These are phyloP conservation scores for Aspergillus sp. DNA, from an alignment of 2,329 filamentous ascomycete species.

Conservation along the genomic window DNA sequence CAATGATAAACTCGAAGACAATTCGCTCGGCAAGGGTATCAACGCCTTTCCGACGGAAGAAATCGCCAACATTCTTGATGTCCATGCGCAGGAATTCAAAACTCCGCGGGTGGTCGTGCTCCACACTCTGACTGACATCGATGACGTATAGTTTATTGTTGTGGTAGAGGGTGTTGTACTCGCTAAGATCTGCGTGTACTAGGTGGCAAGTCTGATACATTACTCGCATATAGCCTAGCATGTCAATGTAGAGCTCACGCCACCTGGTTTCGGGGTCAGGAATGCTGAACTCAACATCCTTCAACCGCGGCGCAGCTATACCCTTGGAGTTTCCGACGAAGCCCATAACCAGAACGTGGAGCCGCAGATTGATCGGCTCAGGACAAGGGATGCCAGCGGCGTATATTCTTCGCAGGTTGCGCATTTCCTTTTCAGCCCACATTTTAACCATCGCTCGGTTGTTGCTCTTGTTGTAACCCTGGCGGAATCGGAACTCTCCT, in stretches of 20 bases:
- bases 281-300: constrained; percentile 74
- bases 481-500: constrained; percentile 87
- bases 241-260: constrained; percentile 75
- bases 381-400: constrained; percentile 84
- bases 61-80: constrained; percentile 93
- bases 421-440: constrained; percentile 98
- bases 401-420: constrained; percentile 84
- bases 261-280: constrained; percentile 71
- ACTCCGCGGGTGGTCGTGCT: constrained; percentile 90
- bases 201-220: constrained; percentile 91
- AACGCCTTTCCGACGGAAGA: constrained; percentile 84
- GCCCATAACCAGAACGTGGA: constrained; percentile 94
- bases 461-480: constrained; percentile 90
- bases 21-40: constrained; percentile 74
- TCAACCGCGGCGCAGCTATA: constrained; percentile 81
- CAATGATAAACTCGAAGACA: constrained; percentile 82
- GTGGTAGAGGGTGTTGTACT: constrained; percentile 96
- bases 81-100: constrained; percentile 97
- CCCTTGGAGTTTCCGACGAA: constrained; percentile 88
- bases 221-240: constrained; percentile 83
- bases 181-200: constrained; percentile 93
- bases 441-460: constrained; percentile 97
- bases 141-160: constrained; percentile 83
- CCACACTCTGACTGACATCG: constrained; percentile 95
- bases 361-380: constrained; percentile 81